Percentiles rank a stretch among this genome's conserved stretches.
phyloP scores from a whole-genome alignment of 1,139 yeast species.

The Debaryomyces nepalensis region DNA sequence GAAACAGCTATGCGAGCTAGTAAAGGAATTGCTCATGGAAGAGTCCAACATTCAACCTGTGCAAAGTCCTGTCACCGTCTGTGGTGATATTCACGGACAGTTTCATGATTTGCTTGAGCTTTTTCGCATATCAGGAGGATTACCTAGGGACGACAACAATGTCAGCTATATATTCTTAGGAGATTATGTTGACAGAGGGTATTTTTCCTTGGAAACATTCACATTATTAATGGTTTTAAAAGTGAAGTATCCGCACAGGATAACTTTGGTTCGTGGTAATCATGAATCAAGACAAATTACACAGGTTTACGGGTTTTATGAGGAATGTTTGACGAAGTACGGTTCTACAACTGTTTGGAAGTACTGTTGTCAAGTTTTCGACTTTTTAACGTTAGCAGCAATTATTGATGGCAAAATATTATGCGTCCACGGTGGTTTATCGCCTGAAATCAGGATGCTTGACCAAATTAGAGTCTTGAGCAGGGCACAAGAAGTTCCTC shows the following conservation, averaged over 20 bases:
- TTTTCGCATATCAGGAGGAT: slow-evolving; percentile 90
- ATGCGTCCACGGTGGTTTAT: slow-evolving; percentile 95
- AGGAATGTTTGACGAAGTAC: slow-evolving; percentile 89
- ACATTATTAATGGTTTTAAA: slow-evolving; percentile 90
- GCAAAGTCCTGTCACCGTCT: slow-evolving; percentile 95
- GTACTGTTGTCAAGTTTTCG: slow-evolving; percentile 95
- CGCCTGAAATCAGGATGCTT: slow-evolving; percentile 97
- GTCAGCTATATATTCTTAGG: slow-evolving; percentile 83
- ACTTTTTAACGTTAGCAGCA: slow-evolving; percentile 89
- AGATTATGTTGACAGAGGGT: slow-evolving; percentile 97
- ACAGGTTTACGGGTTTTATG: slow-evolving; percentile 91
- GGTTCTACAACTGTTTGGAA: slow-evolving; percentile 98
- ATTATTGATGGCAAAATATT: slow-evolving; percentile 90
- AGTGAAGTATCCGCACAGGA: slow-evolving; percentile 82
- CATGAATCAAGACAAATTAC: slow-evolving; percentile 96
- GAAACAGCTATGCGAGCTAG: slow-evolving; percentile 95
- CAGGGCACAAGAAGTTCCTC: slow-evolving; percentile 99
- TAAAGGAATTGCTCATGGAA: slow-evolving; percentile 74
- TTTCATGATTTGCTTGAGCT: slow-evolving; percentile 92
- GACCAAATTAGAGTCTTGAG: slow-evolving; percentile 94
- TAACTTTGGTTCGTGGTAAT: slow-evolving; percentile 89
- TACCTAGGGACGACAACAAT: slow-evolving; percentile 60
- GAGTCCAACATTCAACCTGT: slow-evolving; percentile 96
- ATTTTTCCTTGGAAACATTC: slow-evolving; percentile 89
- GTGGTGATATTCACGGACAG: slow-evolving; percentile 99